phyloP scores from a whole-genome alignment of 495 filamentous ascomycete genomes.

The Astrocystis sublimbata region DNA sequence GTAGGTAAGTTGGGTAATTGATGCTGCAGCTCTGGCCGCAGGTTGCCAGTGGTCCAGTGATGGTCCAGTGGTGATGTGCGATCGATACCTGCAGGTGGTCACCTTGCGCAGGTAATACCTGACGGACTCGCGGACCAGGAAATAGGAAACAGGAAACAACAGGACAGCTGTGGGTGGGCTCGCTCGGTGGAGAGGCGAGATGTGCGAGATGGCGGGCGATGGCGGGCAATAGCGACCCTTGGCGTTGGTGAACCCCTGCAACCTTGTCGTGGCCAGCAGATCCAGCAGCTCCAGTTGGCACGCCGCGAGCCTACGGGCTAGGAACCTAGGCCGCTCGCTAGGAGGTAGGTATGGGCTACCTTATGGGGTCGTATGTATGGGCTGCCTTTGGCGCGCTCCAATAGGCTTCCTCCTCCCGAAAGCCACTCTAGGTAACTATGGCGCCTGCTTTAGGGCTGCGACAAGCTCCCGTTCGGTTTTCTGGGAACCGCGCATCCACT shows the following conservation, averaged over 20 bases:
- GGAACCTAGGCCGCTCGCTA: no score
- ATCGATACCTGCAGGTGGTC: no score
- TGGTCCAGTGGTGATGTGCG: no score
- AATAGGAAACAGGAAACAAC: no score
- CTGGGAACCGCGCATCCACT: no score
- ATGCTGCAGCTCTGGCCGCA: background rate
- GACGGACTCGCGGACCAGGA: no score
- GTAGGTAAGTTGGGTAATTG: background rate
- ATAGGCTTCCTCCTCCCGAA: constrained; percentile 1
- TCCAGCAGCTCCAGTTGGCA: constrained; percentile 3
- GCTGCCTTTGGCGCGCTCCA: constrained; percentile 2
- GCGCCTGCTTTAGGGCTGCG: background rate
- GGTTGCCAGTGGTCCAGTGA: background rate
- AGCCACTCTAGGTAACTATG: constrained; percentile 6
- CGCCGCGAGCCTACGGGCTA: background rate
- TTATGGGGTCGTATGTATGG: no score
- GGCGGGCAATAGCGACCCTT: constrained; percentile 11
- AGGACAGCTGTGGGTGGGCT: no score
- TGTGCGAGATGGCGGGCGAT: no score
- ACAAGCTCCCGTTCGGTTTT: constrained; percentile 1
- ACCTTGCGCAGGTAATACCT: no score
- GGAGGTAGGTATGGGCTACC: no score
- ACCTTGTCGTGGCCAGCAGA: no score
- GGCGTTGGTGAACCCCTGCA: constrained; percentile 4
- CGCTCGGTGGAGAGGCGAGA: constrained; percentile 15